Conservation (phyloP, 257 asterid genomes). For the Solanum peruvianum region DNA sequence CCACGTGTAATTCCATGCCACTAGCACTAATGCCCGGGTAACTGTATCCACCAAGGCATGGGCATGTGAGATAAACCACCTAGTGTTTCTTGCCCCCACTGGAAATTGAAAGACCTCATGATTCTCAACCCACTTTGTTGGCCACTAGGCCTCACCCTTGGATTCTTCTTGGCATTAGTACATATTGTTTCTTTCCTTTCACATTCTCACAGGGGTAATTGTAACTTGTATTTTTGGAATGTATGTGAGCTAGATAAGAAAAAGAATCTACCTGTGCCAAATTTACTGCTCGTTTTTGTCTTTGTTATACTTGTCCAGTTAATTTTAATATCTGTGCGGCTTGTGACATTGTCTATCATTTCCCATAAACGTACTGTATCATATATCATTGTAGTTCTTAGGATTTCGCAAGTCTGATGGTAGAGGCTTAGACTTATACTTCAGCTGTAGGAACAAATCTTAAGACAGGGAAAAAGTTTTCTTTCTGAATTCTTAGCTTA, state of each 20-base stretch:
- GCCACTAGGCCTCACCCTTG: background rate
- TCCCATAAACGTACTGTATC: background rate
- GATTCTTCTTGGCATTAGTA: background rate
- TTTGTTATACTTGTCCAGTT: background rate
- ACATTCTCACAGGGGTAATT: background rate
- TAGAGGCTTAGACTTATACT: background rate
- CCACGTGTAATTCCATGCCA: background rate
- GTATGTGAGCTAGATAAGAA: background rate
- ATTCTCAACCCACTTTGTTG: background rate
- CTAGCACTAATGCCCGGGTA: background rate
- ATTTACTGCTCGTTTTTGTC: background rate
- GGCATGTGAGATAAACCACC: background rate
- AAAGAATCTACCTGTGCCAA: background rate
- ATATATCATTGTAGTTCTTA: background rate
- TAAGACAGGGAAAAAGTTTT: background rate
- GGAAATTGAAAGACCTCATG: background rate
- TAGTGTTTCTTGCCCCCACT: background rate
- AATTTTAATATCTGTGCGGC: background rate
- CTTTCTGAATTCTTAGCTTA: constrained; percentile 15
- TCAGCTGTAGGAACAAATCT: background rate
- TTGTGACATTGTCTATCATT: background rate
- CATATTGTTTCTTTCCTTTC: background rate
- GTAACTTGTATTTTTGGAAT: background rate
- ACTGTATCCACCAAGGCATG: background rate
- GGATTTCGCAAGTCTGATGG: background rate